A percentile compares a stretch with the other conserved stretches of the same genome.
phyloP scores from a whole-genome alignment of 2,329 filamentous ascomycete species.

The Clonostachys solani region DNA sequence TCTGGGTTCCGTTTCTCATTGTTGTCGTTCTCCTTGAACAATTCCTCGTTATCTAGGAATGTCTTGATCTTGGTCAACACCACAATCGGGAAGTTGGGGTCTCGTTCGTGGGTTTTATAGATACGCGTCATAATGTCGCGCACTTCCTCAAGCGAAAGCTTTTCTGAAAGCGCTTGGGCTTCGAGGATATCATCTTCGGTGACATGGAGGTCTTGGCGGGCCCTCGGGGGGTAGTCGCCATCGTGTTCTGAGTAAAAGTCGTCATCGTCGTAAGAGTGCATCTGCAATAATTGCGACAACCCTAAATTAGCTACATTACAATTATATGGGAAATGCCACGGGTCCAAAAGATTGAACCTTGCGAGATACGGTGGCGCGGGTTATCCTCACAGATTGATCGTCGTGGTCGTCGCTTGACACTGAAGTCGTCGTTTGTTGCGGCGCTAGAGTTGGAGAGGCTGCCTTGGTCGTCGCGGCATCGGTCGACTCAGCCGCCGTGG shows the following conservation, averaged over 20 bases:
- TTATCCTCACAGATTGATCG: too few relatives aligned
- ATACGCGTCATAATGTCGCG: constrained; percentile 35
- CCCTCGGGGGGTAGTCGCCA: neutral
- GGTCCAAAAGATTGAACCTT: too few relatives aligned
- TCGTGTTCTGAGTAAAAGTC: neutral
- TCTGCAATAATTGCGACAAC: too few relatives aligned
- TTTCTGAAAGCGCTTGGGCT: constrained; percentile 36
- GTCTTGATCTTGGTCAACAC: constrained; percentile 33
- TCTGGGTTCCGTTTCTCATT: constrained; percentile 36
- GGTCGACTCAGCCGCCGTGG: too few relatives aligned
- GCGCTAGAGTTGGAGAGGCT: too few relatives aligned
- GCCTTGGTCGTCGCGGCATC: too few relatives aligned
- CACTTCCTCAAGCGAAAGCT: constrained; percentile 35
- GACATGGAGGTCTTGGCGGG: constrained; percentile 32
- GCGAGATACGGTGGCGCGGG: too few relatives aligned
- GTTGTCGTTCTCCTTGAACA: constrained; percentile 21
- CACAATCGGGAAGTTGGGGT: constrained; percentile 34
- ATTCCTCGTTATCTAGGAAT: constrained; percentile 36
- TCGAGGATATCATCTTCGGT: constrained; percentile 41
- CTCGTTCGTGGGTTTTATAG: constrained; percentile 32
- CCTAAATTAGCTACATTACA: too few relatives aligned
- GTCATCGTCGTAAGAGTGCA: neutral
- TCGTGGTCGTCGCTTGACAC: too few relatives aligned
- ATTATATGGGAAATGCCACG: too few relatives aligned
- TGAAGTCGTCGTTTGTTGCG: too few relatives aligned